phyloP scores from a whole-genome alignment of 495 filamentous ascomycete species.

The Copromyces sp. region DNA sequence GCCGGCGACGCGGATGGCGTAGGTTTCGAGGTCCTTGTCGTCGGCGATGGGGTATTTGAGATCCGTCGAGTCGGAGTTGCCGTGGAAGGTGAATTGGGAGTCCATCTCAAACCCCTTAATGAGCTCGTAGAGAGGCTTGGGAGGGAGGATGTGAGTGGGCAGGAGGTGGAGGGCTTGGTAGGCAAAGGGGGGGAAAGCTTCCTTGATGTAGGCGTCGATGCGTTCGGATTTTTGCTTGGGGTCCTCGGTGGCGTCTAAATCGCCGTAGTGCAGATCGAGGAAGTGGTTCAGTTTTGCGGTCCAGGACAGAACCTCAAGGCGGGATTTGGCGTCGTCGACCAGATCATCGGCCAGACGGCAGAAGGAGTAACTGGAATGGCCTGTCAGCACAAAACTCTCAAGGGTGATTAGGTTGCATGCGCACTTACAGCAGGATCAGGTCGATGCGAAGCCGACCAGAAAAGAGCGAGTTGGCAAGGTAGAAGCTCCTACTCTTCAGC shows the following conservation, averaged over 20 bases:
- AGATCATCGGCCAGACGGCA: conserved; percentile 62
- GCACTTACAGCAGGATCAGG: conserved; percentile 45
- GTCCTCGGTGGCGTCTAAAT: not conserved
- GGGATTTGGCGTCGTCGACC: conserved; percentile 44
- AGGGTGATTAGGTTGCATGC: not conserved
- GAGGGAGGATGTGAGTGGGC: conserved; percentile 41
- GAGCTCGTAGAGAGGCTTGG: conserved; percentile 45
- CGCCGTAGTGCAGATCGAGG: conserved; percentile 33
- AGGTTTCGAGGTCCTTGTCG: conserved; percentile 45
- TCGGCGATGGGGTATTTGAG: conserved; percentile 41
- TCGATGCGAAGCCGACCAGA: conserved; percentile 54
- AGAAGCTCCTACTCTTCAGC: conserved; percentile 57
- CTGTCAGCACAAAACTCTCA: conserved; percentile 4
- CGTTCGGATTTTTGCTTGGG: not conserved
- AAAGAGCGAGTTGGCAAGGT: conserved; percentile 54
- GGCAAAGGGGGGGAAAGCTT: conserved; percentile 37
- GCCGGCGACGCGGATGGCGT: conserved; percentile 52
- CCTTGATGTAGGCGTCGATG: conserved; percentile 22
- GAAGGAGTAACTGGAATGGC: conserved; percentile 47
- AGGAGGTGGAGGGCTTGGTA: conserved; percentile 42
- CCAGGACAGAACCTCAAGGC: conserved; percentile 37
- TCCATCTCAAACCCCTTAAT: conserved; percentile 55
- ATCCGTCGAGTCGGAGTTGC: not conserved
- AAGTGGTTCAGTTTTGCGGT: conserved; percentile 41
- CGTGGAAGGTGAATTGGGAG: conserved; percentile 33